phyloP scores from a whole-genome alignment of 2,329 filamentous ascomycete species.

The Colletotrichum incanum region DNA sequence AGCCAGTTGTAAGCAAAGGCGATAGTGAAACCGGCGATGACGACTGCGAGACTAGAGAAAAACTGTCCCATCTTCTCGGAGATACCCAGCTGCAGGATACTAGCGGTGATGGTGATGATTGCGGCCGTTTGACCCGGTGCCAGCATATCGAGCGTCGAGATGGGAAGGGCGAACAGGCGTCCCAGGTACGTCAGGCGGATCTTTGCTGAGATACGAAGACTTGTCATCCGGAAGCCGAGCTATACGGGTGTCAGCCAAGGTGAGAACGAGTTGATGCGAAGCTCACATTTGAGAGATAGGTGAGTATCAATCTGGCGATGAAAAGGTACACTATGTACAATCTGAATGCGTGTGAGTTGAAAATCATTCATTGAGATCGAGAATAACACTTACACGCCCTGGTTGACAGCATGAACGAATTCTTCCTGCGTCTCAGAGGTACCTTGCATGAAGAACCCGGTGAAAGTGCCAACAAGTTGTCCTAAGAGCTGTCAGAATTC shows the following conservation, averaged over 20 bases:
- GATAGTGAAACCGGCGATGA: slow-evolving; percentile 64
- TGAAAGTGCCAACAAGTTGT: slow-evolving; percentile 52
- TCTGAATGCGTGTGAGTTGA: slow-evolving; percentile 37
- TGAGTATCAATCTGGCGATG: slow-evolving; percentile 51
- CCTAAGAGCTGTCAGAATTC: slow-evolving; percentile 17
- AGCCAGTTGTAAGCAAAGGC: slow-evolving; percentile 68
- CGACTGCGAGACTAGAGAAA: slow-evolving; percentile 57
- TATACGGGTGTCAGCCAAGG: slow-evolving; percentile 39
- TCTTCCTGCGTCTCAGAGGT: slow-evolving; percentile 41
- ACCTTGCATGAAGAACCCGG: slow-evolving; percentile 45
- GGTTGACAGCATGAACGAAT: slow-evolving; percentile 38
- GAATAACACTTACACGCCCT: slow-evolving; percentile 43
- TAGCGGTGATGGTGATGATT: slow-evolving; percentile 67
- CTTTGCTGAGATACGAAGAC: slow-evolving; percentile 65
- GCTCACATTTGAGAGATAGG: slow-evolving; percentile 52
- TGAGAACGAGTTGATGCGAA: neutral
- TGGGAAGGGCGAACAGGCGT: slow-evolving; percentile 64
- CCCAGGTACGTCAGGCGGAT: slow-evolving; percentile 65
- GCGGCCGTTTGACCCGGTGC: slow-evolving; percentile 66
- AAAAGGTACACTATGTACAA: slow-evolving; percentile 57
- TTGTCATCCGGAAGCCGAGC: slow-evolving; percentile 64
- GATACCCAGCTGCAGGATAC: slow-evolving; percentile 68
- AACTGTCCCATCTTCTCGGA: slow-evolving; percentile 65
- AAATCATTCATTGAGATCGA: neutral
- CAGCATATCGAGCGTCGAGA: slow-evolving; percentile 64